Base-by-base conservation (phyloP, 2,329 filamentous ascomycete genomes). In the Fusarium sp. region DNA sequence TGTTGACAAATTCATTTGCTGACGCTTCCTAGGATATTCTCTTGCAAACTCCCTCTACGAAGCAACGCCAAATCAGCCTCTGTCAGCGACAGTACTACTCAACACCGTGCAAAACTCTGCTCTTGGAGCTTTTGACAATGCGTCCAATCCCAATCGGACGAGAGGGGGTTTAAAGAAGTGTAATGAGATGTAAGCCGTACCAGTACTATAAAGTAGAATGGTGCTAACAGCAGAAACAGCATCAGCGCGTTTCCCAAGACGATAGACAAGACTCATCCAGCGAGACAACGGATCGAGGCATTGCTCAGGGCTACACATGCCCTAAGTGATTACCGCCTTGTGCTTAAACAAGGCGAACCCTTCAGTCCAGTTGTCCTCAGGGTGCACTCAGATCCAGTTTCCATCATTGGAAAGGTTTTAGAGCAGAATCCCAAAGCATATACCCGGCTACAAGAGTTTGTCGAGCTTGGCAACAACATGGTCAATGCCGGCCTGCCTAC, bases 331-430 rank as follows among this genome's bases (percentile, higher is more conserved):
- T 96, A 95, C 76, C 89, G 91, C 3, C 83, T 96, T 4, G 91
- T 90, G 0, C 83, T 96, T 11, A 93, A 92, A 68, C 91, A 93
- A 72, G 91, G 91, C 50, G 90, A 94, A 61, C 91, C 91, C 0
- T 94, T 96, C 71, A 90, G 89, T 53, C 92, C 92, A 1, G 90
- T 94, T 29, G 88, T 90, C 46, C 86, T 96, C 20, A 87, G 92
- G n/a, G 89, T 93, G 16, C 91, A 91, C 75, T 81, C 86, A 1
- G 92, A 96, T 77, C 91, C 93, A 0, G 81, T 95, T 14, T 89
- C 88, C 0, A 88, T 96, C 27, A 84, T 96, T 51, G 85, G 83
- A 31, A 93, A 90, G 71, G 85, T 95, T 0, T 81, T 96, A 4
- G 89, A 92, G 72, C 92, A 94, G 68, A 96, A 96, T 65, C 81